Evolutionary conservation across 2,329 filamentous ascomycete genomes (phyloP), one percentile per base, ranked within the genome.

Genomic region (Albifimbria verrucaria): DNA sequence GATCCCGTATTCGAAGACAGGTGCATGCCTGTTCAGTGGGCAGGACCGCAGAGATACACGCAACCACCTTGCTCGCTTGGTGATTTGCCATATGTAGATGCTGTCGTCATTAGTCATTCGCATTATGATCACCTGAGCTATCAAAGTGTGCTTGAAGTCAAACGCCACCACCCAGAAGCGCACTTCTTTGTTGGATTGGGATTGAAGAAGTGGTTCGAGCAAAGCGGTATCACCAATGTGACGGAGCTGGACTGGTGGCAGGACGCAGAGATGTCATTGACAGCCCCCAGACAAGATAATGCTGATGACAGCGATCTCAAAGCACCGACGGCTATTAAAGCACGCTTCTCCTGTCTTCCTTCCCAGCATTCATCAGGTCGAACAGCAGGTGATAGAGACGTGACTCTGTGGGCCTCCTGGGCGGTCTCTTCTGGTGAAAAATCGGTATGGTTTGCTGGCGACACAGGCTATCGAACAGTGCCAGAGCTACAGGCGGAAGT

Each of bases 221-320:
- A 77, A 3, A 78, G 77, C 23, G 90, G 90, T 1, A 82, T 96
- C 51, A 58, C 80, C 2, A 89, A 91, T 54, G 87, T 93, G 43
- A 95, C 90, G 0, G 92, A 97, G 73, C 70, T 97, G 63, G 93
- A 97, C 72, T 97, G 93, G 93, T 97, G 93, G 93, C 87, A 96
- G 61, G 87, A 90, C 57, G 80, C 85, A 6, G 86, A 93, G 47
- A 70, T 96, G n/a, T 83, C 75, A 0, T 72, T 96, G 23, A 57
- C 61, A 28, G 57, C 63, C 20, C 56, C 65, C 41, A 65, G 71
- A 3, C 66, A 64, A 26, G 62, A 26, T 11, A 18, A 25, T n/a
- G 18, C 5, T 11, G 46, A 36, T 11, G 11, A 26, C 15, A 7
- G 15, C 12, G 25, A 21, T 9, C 3, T 7, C 17, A 26, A 59